Conservation (phyloP, 2,329 filamentous ascomycete species). For the Zymoseptoria passerinii region DNA sequence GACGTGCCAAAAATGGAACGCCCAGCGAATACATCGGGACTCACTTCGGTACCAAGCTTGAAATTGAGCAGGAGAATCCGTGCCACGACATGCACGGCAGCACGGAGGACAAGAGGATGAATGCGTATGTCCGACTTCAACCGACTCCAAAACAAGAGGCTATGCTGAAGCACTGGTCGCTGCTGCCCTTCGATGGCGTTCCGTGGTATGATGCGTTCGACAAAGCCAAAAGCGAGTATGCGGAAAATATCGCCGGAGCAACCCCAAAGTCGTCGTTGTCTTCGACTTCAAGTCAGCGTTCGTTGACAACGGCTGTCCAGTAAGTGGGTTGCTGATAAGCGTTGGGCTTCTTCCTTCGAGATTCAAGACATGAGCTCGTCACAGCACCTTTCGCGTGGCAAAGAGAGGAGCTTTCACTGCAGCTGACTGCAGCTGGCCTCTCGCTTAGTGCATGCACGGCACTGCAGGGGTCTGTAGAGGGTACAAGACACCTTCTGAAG, state of each 20-base stretch:
- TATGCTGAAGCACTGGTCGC: constrained; percentile 2
- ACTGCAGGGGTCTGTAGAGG: not conserved
- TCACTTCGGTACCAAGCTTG: not conserved
- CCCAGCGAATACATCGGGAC: not conserved
- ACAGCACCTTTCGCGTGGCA: not conserved
- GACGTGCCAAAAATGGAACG: not conserved
- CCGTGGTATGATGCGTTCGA: not conserved
- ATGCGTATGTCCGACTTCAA: not conserved
- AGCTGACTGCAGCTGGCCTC: not conserved
- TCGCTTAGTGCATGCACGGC: not conserved
- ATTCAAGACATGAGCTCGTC: not conserved
- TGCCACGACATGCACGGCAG: not conserved
- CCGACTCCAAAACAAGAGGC: not conserved
- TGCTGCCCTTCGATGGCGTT: constrained; percentile 1
- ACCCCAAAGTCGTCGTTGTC: not conserved
- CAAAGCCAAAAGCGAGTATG: not conserved
- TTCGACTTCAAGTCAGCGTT: not conserved
- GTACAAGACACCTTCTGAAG: not conserved
- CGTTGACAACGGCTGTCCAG: not conserved
- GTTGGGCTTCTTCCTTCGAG: not conserved
- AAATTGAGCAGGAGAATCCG: not conserved
- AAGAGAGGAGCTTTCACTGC: not conserved
- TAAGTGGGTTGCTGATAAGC: not conserved
- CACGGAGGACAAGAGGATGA: constrained; percentile 2
- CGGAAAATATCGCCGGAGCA: not conserved